Percentiles rank a stretch among this genome's conserved stretches.
These are phyloP conservation scores for Fusarium decemcellulare DNA, from an alignment of 2,329 filamentous ascomycete genomes.

Conservation along the genomic window DNA sequence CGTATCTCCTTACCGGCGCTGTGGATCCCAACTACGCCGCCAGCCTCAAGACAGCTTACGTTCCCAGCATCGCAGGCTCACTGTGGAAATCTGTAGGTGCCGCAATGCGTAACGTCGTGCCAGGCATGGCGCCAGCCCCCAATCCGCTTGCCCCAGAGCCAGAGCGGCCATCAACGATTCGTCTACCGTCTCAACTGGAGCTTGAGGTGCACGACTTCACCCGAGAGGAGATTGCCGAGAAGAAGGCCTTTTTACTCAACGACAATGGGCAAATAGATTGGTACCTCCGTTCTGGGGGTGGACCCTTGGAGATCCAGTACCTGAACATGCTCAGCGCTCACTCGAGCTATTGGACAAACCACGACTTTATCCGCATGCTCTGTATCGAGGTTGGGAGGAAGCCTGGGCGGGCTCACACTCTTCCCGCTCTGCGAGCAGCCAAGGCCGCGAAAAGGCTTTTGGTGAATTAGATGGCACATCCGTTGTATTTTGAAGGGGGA, in stretches of 20 bases:
- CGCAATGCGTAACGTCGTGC: slow-evolving; percentile 74
- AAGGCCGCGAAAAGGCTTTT: slow-evolving; percentile 63
- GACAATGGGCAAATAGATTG: slow-evolving; percentile 98
- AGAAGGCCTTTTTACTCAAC: slow-evolving; percentile 88
- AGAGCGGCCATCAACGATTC: slow-evolving; percentile 57
- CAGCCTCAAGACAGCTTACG: slow-evolving; percentile 81
- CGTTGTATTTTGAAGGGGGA: neutral
- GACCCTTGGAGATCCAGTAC: slow-evolving; percentile 94
- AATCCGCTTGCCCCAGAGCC: slow-evolving; percentile 49
- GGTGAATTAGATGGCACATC: slow-evolving; percentile 28
- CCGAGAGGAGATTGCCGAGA: slow-evolving; percentile 91
- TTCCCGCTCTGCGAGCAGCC: slow-evolving; percentile 71
- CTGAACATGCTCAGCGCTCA: slow-evolving; percentile 97
- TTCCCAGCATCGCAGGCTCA: slow-evolving; percentile 80
- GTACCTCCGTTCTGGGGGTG: slow-evolving; percentile 85
- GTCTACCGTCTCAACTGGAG: slow-evolving; percentile 80
- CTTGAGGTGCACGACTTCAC: slow-evolving; percentile 96
- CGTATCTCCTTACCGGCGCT: slow-evolving; percentile 91
- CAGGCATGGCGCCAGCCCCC: slow-evolving; percentile 59
- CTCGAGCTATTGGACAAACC: slow-evolving; percentile 91
- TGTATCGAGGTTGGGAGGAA: slow-evolving; percentile 88
- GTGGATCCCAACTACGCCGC: slow-evolving; percentile 86
- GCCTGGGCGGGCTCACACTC: slow-evolving; percentile 73
- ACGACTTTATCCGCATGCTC: slow-evolving; percentile 90
- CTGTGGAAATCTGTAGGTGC: slow-evolving; percentile 76